Percentiles rank a stretch among this genome's conserved stretches.
phyloP scores from a whole-genome alignment of 345 rosid genomes.

The Murraya koenigii region DNA sequence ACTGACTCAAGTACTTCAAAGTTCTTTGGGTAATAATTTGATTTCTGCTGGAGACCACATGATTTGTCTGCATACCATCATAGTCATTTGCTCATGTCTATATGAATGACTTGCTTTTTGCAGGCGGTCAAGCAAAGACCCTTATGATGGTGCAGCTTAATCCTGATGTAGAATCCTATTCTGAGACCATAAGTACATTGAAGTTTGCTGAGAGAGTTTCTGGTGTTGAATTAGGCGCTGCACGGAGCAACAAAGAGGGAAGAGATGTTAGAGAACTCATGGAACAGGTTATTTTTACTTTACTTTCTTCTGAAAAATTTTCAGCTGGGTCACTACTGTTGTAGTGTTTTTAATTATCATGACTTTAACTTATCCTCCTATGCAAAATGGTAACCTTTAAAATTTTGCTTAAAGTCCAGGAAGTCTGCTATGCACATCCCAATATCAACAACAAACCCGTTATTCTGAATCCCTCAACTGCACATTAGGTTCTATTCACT shows the following conservation, averaged over 20 bases:
- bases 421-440: neutral
- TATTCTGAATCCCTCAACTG: neutral
- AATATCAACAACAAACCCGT: neutral
- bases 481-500: neutral
- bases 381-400: neutral
- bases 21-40: conserved; percentile 69
- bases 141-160: conserved; percentile 97
- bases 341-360: neutral
- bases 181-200: conserved; percentile 88
- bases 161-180: conserved; percentile 86
- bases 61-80: neutral
- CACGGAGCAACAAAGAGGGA: conserved; percentile 87
- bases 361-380: neutral
- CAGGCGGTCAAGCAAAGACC: conserved; percentile 98
- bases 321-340: neutral
- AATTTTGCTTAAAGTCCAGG: neutral
- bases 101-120: conserved; percentile 18
- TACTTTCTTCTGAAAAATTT: neutral
- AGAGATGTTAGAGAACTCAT: conserved; percentile 82
- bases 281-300: conserved; percentile 61
- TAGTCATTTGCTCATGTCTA: neutral
- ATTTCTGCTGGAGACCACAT: conserved; percentile 1
- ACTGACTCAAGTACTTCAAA: conserved; percentile 95
- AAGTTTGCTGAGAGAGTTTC: conserved; percentile 97
- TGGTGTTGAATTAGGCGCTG: conserved; percentile 96